Conservation (phyloP, 1,284 basidiomycete genomes). For the Ustilago trichophora region DNA sequence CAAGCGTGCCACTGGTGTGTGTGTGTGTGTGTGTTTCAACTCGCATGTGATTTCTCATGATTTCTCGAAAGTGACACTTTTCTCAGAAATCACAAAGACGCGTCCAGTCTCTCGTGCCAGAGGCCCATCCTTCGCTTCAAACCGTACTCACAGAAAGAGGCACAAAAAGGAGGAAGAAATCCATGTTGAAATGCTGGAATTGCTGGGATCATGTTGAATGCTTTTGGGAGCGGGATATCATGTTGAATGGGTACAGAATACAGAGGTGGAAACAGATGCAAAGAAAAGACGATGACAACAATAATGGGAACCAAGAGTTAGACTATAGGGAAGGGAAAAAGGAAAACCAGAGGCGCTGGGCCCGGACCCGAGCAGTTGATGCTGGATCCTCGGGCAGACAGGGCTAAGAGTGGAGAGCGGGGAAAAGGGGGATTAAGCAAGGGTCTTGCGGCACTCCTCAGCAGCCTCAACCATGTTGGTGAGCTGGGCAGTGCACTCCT, state of each 20-base stretch:
- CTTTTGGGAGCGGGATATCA: conserved; percentile 51
- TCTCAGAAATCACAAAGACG: conserved; percentile 9
- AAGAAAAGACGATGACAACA: conserved; percentile 32
- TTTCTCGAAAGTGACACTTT: conserved; percentile 38
- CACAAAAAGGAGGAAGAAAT: no score
- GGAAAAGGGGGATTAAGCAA: conserved; percentile 45
- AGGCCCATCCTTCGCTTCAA: no score
- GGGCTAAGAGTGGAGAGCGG: background rate
- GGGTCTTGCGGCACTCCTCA: conserved; percentile 81
- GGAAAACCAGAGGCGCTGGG: conserved; percentile 1
- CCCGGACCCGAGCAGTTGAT: conserved; percentile 36
- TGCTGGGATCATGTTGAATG: conserved; percentile 47
- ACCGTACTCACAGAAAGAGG: no score
- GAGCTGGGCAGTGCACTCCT: conserved; percentile 74
- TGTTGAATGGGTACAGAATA: conserved; percentile 54
- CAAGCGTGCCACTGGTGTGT: conserved; percentile 2
- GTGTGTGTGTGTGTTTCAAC: conserved; percentile 11
- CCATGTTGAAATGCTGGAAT: conserved; percentile 49
- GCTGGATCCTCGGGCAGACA: conserved; percentile 17
- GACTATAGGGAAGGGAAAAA: conserved; percentile 20
- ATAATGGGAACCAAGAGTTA: conserved; percentile 18
- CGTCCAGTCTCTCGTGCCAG: no score
- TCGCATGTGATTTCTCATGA: conserved; percentile 38
- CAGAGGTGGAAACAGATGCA: conserved; percentile 26
- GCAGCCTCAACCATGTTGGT: conserved; percentile 70